Conservation (phyloP, 257 asterid species). For the Plantago ovata region DNA sequence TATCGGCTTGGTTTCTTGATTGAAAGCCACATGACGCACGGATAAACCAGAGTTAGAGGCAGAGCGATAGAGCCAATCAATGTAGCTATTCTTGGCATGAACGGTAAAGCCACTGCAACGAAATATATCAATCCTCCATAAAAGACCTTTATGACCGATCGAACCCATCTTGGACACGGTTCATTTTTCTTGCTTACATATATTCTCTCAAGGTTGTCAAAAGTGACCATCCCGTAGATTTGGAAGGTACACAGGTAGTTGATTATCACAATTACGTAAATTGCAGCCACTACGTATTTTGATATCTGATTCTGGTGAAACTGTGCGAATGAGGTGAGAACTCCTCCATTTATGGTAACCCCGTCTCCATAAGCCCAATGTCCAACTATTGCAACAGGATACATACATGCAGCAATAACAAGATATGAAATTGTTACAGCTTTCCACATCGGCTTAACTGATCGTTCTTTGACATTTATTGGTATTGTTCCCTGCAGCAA, state of each 20-base stretch:
- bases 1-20: conserved; percentile 39
- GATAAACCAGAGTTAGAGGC: conserved; percentile 55
- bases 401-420: conserved; percentile 38
- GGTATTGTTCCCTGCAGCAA: conserved; percentile 65
- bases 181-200: conserved; percentile 38
- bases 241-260: conserved; percentile 57
- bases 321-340: conserved; percentile 28
- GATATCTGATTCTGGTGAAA: conserved; percentile 33
- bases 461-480: conserved; percentile 22
- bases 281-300: conserved; percentile 28
- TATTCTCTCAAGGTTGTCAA: conserved; percentile 60
- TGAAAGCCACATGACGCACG: conserved; percentile 73
- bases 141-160: conserved; percentile 34
- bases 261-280: conserved; percentile 34
- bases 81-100: conserved; percentile 45
- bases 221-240: conserved; percentile 57
- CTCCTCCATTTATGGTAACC: conserved; percentile 43
- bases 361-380: conserved; percentile 54
- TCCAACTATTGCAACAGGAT: conserved; percentile 61
- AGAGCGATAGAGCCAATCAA: conserved; percentile 50
- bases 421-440: conserved; percentile 44
- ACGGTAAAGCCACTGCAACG: conserved; percentile 55
- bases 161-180: conserved; percentile 57
- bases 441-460: conserved; percentile 57
- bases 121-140: conserved; percentile 57